Percentiles rank a stretch among this genome's conserved stretches.
Conservation (phyloP, 345 rosid genomes). For the Acer saccharum region DNA sequence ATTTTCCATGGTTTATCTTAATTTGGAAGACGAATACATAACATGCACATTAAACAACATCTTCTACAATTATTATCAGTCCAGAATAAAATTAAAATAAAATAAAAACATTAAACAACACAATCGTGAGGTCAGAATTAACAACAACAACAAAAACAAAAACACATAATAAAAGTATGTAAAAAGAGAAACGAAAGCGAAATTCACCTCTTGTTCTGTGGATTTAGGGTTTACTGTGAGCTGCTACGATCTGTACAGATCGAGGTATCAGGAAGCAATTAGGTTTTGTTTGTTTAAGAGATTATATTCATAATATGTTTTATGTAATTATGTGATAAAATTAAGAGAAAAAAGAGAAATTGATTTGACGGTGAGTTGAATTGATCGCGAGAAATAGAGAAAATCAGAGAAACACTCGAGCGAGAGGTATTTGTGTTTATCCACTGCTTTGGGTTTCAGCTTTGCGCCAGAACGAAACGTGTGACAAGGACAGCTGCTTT, state of each 20-base stretch:
- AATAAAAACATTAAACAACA: not conserved
- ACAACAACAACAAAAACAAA: not conserved
- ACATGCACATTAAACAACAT: constrained; percentile 11
- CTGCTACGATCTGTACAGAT: constrained; percentile 26
- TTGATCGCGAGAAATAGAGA: constrained; percentile 18
- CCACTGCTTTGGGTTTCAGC: not conserved
- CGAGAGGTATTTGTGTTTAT: constrained; percentile 10
- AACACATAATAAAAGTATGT: not conserved
- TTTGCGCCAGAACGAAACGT: too few relatives aligned
- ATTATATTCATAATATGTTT: not conserved
- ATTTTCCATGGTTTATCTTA: not conserved
- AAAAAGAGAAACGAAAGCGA: not conserved
- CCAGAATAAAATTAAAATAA: not conserved
- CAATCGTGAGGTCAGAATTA: not conserved
- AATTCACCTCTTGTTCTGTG: constrained; percentile 10
- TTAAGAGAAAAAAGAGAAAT: not conserved
- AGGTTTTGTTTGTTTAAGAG: not conserved
- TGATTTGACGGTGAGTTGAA: constrained; percentile 12
- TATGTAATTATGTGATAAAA: not conserved
- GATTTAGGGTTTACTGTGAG: constrained; percentile 11
- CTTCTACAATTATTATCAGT: not conserved
- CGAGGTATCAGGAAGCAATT: constrained; percentile 9
- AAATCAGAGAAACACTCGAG: not conserved
- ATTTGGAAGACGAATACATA: not conserved
- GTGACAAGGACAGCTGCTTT: not conserved